Conservation (phyloP, 202 grass and related monocot species). For the Eragrostis tef region DNA sequence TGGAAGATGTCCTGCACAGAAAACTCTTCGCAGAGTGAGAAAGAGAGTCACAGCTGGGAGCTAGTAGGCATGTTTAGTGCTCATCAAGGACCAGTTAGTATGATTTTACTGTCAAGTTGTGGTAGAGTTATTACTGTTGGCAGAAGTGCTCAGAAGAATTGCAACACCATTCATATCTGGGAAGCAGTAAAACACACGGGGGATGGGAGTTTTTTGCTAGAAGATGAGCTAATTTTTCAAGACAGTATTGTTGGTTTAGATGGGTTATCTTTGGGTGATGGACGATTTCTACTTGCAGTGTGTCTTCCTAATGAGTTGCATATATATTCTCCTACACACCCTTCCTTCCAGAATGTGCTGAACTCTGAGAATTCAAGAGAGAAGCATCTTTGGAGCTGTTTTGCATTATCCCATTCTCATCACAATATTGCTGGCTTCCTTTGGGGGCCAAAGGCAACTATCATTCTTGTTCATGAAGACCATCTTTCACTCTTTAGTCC, state of each 20-base stretch:
- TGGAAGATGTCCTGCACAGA: conserved; percentile 68
- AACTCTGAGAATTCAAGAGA: conserved; percentile 53
- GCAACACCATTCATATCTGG: conserved; percentile 75
- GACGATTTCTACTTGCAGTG: conserved; percentile 74
- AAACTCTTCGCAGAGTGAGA: conserved; percentile 50
- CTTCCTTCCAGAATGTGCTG: conserved; percentile 59
- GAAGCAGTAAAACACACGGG: conserved; percentile 64
- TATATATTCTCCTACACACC: conserved; percentile 75
- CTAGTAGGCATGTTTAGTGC: conserved; percentile 74
- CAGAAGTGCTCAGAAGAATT: conserved; percentile 52
- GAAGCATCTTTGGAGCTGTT: conserved; percentile 75
- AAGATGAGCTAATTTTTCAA: conserved; percentile 66
- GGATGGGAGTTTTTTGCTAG: conserved; percentile 76
- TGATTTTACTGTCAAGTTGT: conserved; percentile 69
- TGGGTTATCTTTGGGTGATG: conserved; percentile 81
- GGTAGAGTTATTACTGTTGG: conserved; percentile 75
- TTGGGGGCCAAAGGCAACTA: conserved; percentile 82
- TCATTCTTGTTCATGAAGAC: conserved; percentile 79
- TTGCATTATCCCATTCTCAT: conserved; percentile 64
- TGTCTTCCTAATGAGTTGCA: conserved; percentile 70
- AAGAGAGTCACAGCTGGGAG: conserved; percentile 61
- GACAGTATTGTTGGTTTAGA: conserved; percentile 70
- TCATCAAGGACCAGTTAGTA: conserved; percentile 59
- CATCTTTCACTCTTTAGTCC: conserved; percentile 82
- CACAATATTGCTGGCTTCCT: conserved; percentile 69